Evolutionary conservation across 352 stramenopile species (phyloP).

Genomic region (Phytophthora melonis): DNA sequence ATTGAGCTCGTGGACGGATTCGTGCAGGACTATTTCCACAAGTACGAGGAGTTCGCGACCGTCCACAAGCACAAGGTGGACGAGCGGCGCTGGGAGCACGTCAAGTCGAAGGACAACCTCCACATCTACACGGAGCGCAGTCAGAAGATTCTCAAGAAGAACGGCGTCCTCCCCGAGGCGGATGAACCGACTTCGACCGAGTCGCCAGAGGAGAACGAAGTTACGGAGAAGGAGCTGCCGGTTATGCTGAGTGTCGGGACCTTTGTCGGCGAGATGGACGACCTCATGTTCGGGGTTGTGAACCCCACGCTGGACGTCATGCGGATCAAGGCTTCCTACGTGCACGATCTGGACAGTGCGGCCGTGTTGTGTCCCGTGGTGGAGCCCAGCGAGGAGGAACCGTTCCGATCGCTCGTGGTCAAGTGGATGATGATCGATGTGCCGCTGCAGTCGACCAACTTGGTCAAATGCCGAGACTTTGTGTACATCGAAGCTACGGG

Average conservation of each 20-base stretch:
- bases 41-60: slow-evolving; percentile 35
- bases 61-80: slow-evolving; percentile 29
- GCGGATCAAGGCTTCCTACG: slow-evolving; percentile 45
- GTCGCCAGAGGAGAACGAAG: neutral
- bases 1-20: slow-evolving; percentile 23
- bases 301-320: slow-evolving; percentile 47
- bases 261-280: slow-evolving; percentile 42
- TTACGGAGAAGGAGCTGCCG: slow-evolving; percentile 13
- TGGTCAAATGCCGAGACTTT: slow-evolving; percentile 44
- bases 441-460: slow-evolving; percentile 21
- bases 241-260: slow-evolving; percentile 39
- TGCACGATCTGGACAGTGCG: slow-evolving; percentile 43
- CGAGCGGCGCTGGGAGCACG: slow-evolving; percentile 30
- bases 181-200: neutral
- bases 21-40: slow-evolving; percentile 34
- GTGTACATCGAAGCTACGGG: slow-evolving; percentile 49
- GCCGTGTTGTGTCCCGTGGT: slow-evolving; percentile 35
- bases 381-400: slow-evolving; percentile 30
- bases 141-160: slow-evolving; percentile 10
- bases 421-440: slow-evolving; percentile 46
- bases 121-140: slow-evolving; percentile 33
- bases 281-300: slow-evolving; percentile 50
- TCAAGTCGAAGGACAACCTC: slow-evolving; percentile 34
- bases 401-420: slow-evolving; percentile 37
- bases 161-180: slow-evolving; percentile 8